Conservation (phyloP, 2,329 filamentous ascomycete genomes). For the Metarhizium anisopliae region DNA sequence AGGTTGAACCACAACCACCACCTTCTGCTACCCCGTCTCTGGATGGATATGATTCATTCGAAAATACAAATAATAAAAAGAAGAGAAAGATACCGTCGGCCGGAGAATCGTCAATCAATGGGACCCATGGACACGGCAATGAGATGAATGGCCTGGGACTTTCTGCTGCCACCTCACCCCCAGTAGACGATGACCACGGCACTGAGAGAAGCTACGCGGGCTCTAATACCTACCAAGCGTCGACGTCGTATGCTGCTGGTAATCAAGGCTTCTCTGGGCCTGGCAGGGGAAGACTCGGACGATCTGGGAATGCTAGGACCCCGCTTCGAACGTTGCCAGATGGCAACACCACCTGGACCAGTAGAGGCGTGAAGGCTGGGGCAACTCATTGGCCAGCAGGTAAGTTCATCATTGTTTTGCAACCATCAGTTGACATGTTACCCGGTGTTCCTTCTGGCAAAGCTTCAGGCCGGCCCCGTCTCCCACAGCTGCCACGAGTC, state of each 20-base stretch:
- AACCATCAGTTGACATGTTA: background rate
- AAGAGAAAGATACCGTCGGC: slow-evolving; percentile 95
- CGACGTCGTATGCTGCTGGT: slow-evolving; percentile 42
- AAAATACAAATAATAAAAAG: slow-evolving; percentile 99
- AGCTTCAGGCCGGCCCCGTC: background rate
- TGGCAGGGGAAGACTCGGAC: slow-evolving; percentile 75
- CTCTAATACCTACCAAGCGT: slow-evolving; percentile 20
- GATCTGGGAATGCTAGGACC: slow-evolving; percentile 51
- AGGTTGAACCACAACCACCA: slow-evolving; percentile 44
- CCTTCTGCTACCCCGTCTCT: slow-evolving; percentile 61
- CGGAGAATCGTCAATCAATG: slow-evolving; percentile 51
- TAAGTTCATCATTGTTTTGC: slow-evolving; percentile 24
- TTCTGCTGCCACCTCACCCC: slow-evolving; percentile 13
- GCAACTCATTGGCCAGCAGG: slow-evolving; percentile 36
- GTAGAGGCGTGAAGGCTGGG: slow-evolving; percentile 36
- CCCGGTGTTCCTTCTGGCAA: background rate
- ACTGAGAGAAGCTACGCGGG: slow-evolving; percentile 16
- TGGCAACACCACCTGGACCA: slow-evolving; percentile 46
- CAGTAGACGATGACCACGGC: slow-evolving; percentile 21
- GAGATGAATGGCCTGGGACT: slow-evolving; percentile 32
- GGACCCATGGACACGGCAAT: slow-evolving; percentile 25
- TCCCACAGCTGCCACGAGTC: background rate
- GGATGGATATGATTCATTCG: slow-evolving; percentile 93
- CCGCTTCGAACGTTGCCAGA: slow-evolving; percentile 53
- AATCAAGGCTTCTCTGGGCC: slow-evolving; percentile 66